phyloP scores from a whole-genome alignment of 139 green algal genomes.

The Gonium pectorale region DNA sequence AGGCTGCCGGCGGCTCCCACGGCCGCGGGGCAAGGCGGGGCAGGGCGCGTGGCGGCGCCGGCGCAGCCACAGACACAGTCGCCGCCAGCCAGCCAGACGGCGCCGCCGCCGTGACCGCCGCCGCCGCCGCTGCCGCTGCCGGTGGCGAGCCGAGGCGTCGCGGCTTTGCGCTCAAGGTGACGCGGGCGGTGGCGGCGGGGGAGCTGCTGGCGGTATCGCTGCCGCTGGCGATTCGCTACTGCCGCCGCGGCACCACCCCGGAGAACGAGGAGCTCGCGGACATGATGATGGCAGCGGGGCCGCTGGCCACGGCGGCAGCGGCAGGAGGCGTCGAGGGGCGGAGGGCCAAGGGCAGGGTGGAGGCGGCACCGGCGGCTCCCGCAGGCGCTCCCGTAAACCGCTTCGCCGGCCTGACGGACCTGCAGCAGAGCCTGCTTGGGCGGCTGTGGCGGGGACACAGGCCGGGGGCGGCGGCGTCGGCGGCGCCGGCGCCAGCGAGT shows the following conservation, averaged over 20 bases:
- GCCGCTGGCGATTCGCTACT: slow-evolving; percentile 40
- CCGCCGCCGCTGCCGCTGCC: neutral
- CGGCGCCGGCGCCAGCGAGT: neutral
- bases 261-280: slow-evolving; percentile 66
- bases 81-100: neutral
- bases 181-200: slow-evolving; percentile 8
- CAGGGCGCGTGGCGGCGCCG: neutral
- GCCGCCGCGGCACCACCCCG: slow-evolving; percentile 28
- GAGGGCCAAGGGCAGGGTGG: neutral
- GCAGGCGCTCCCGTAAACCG: neutral
- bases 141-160: neutral
- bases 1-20: no score
- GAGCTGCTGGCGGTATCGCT: slow-evolving; percentile 44
- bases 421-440: slow-evolving; percentile 40
- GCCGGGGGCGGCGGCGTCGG: neutral
- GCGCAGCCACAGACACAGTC: neutral
- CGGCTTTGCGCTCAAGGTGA: neutral
- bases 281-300: slow-evolving; percentile 29
- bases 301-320: neutral
- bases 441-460: slow-evolving; percentile 4
- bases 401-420: neutral
- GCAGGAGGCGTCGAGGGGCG: neutral
- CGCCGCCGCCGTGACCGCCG: no score
- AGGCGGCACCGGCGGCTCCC: neutral
- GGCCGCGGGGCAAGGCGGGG: neutral